Evolutionary conservation across 163 green algal genomes (phyloP), one percentile per base, ranked within the genome.

Genomic region (Scenedesmus sp.): DNA sequence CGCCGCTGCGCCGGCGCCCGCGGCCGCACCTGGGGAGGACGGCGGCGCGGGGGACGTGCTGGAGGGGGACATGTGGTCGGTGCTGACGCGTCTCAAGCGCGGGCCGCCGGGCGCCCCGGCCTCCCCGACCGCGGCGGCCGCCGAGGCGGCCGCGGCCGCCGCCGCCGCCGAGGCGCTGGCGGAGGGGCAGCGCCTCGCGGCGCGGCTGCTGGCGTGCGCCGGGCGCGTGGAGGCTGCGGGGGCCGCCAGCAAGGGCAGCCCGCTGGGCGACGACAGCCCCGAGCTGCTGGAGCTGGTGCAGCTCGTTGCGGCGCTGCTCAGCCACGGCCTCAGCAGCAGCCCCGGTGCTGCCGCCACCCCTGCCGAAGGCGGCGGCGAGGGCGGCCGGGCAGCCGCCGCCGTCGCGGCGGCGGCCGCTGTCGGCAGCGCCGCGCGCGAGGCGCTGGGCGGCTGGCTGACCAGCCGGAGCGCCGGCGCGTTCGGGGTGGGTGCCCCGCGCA

Each of bases 31-130:
- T n/a, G n/a, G n/a, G n/a, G n/a, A n/a, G n/a, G n/a, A n/a, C n/a
- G n/a, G n/a, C n/a, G n/a, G n/a, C n/a, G n/a, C n/a, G n/a, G n/a
- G 44, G 24, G 69, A 67, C 45, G 9, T 77, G 1, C 44, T 77
- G 6, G 69, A 67, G 5, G 69, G 69, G 1, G 69, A 77, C 54
- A 77, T 77, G 69, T 77, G 69, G 69, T 67, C 69, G 31, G 54
- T 77, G 13, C 57, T 77, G 54, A n/a, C 54, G 11, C 34, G 69
- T 10, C 39, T 77, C 5, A 67, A 66, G 58, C 26, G 42, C 17
- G 28, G 26, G 31, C 44, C 44, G 24, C 51, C 20, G 58, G 51
- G 7, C 28, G 45, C 7, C 39, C 7, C 7, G 10, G 39, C 7
- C 39, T 10, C 39, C 39, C 39, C 10, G 39, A 14, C 48, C 17